phyloP scores from a whole-genome alignment of 192 early-diverging fungal genomes.

The Chytriomyces confervae region DNA sequence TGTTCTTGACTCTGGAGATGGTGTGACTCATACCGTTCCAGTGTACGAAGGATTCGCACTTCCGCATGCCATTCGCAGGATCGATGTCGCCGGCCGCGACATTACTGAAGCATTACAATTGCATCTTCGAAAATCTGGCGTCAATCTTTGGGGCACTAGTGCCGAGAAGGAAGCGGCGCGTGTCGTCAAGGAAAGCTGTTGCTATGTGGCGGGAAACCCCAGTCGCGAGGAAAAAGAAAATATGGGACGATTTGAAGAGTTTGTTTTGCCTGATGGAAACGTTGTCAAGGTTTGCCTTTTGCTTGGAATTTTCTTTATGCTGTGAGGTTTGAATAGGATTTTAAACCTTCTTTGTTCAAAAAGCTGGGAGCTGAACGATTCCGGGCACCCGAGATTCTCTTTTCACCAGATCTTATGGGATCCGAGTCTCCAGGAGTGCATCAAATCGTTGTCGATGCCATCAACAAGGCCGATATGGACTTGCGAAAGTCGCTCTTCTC shows the following conservation, averaged over 20 bases:
- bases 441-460: conserved; percentile 25
- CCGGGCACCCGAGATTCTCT: conserved; percentile 34
- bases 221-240: conserved; percentile 61
- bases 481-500: conserved; percentile 37
- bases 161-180: conserved; percentile 36
- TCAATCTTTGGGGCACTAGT: conserved; percentile 69
- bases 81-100: conserved; percentile 93
- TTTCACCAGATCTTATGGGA: conserved; percentile 29
- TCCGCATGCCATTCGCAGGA: conserved; percentile 88
- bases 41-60: conserved; percentile 98
- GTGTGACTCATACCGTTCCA: conserved; percentile 94
- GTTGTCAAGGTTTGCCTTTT: conserved; percentile 17
- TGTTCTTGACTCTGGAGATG: conserved; percentile 95
- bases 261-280: conserved; percentile 40
- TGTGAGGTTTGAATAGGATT: not conserved
- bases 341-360: not conserved
- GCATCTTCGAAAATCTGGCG: conserved; percentile 87
- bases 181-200: conserved; percentile 31
- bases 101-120: conserved; percentile 91
- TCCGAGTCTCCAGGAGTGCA: conserved; percentile 30
- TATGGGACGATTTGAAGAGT: conserved; percentile 65
- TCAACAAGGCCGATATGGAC: conserved; percentile 39
- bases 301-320: not conserved
- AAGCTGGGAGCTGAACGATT: conserved; percentile 37
- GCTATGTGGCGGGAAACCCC: conserved; percentile 33